A percentile compares a stretch with the other conserved stretches of the same genome.
Evolutionary conservation across 2,329 filamentous ascomycete species (phyloP).

Genomic region (Delphinella strobiligena): DNA sequence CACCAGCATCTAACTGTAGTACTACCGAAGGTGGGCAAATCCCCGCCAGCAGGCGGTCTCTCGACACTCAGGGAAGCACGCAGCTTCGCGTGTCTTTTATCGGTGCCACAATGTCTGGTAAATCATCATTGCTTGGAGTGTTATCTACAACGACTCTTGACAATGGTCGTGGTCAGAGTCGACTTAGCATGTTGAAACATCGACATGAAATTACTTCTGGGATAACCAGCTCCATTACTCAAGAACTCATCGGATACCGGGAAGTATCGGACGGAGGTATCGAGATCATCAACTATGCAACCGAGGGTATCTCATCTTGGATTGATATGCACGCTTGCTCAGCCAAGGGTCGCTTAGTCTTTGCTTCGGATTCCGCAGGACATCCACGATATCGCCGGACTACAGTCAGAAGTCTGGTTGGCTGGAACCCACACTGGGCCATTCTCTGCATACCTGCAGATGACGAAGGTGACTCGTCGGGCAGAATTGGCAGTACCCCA

Average conservation of each 20-base stretch:
- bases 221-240: slow-evolving; percentile 85
- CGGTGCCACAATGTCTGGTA: slow-evolving; percentile 81
- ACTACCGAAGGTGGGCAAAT: not conserved
- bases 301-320: slow-evolving; percentile 83
- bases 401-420: slow-evolving; percentile 77
- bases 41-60: not conserved
- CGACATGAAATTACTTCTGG: slow-evolving; percentile 86
- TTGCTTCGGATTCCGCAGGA: slow-evolving; percentile 85
- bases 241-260: slow-evolving; percentile 79
- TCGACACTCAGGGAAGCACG: slow-evolving; percentile 34
- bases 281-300: slow-evolving; percentile 68
- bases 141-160: slow-evolving; percentile 79
- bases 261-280: slow-evolving; percentile 18
- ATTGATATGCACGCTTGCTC: slow-evolving; percentile 79
- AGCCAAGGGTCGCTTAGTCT: slow-evolving; percentile 63
- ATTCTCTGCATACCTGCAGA: slow-evolving; percentile 78
- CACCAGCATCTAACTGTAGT: not conserved
- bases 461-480: slow-evolving; percentile 43
- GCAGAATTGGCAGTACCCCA: slow-evolving; percentile 33
- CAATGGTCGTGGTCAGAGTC: slow-evolving; percentile 82
- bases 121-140: slow-evolving; percentile 81
- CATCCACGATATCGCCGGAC: slow-evolving; percentile 83
- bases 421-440: slow-evolving; percentile 93
- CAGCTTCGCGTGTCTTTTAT: slow-evolving; percentile 80
- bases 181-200: slow-evolving; percentile 80